A percentile compares a stretch with the other conserved stretches of the same genome.
phyloP scores from a whole-genome alignment of 1,139 yeast species.

The Geotrichum klebahnii region DNA sequence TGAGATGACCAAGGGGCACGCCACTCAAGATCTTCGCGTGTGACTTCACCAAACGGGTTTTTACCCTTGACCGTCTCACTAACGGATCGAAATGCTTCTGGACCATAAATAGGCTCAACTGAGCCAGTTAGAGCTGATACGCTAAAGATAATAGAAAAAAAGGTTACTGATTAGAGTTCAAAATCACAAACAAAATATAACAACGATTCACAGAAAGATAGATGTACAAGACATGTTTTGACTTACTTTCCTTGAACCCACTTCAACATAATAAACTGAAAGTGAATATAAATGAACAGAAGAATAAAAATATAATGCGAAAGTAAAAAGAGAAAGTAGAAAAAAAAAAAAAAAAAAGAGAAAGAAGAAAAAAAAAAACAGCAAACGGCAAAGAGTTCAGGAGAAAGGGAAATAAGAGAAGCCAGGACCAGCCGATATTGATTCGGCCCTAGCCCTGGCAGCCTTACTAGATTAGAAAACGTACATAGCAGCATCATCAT shows the following conservation, averaged over 20 bases:
- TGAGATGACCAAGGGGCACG: slow-evolving; percentile 70
- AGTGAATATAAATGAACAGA: background rate
- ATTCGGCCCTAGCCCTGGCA: slow-evolving; percentile 4
- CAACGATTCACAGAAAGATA: background rate
- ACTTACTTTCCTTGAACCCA: slow-evolving; percentile 70
- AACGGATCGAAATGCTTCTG: slow-evolving; percentile 84
- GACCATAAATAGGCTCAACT: slow-evolving; percentile 95
- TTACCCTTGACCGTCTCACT: slow-evolving; percentile 53
- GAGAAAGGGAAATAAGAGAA: background rate
- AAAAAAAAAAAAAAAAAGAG: background rate
- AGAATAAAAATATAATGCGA: background rate
- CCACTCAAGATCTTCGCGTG: slow-evolving; percentile 69
- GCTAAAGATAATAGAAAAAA: slow-evolving; percentile 21
- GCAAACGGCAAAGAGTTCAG: background rate
- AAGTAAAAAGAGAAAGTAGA: background rate
- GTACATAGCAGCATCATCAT: no score
- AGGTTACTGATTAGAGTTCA: no score
- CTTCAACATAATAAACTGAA: slow-evolving; percentile 52
- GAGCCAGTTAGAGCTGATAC: slow-evolving; percentile 93
- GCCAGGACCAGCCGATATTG: no score
- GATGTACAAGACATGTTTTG: background rate
- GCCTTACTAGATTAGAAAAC: no score
- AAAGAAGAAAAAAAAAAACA: background rate
- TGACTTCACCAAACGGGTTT: slow-evolving; percentile 55
- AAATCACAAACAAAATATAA: background rate